Evolutionary conservation across 2,329 filamentous ascomycete species (phyloP).

Genomic region (Aphanoascus verrucosus): DNA sequence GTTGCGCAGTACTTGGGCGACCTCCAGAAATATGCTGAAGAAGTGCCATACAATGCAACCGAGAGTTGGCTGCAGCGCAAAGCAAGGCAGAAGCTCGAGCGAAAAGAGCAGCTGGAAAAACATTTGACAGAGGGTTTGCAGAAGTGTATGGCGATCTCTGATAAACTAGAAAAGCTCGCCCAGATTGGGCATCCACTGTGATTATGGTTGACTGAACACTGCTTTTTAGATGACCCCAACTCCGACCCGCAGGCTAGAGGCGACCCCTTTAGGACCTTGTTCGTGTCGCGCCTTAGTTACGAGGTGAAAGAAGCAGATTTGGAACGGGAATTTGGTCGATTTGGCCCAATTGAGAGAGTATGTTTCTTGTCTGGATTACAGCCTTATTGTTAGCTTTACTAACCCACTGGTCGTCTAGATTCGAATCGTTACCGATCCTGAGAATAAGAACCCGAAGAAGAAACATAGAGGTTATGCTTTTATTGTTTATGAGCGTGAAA

Average conservation of each 20-base stretch:
- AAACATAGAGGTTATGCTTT: conserved; percentile 87
- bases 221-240: conserved; percentile 60
- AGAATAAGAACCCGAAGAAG: conserved; percentile 69
- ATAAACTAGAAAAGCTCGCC: conserved; percentile 7
- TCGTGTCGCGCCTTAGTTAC: conserved; percentile 83
- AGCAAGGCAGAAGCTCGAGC: conserved; percentile 74
- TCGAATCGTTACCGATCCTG: conserved; percentile 70
- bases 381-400: neutral
- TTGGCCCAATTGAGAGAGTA: conserved; percentile 87
- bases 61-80: conserved; percentile 88
- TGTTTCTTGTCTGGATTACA: conserved; percentile 22
- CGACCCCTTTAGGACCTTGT: conserved; percentile 89
- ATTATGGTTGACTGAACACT: conserved; percentile 8
- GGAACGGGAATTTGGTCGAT: conserved; percentile 85
- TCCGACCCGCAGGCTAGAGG: conserved; percentile 83
- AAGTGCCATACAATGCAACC: conserved; percentile 64
- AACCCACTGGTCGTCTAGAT: conserved; percentile 47
- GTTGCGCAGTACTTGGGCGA: conserved; percentile 64
- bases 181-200: neutral
- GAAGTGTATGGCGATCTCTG: conserved; percentile 39
- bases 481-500: conserved; percentile 91
- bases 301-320: conserved; percentile 81
- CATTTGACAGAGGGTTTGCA: conserved; percentile 54
- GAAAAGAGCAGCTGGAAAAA: conserved; percentile 56
- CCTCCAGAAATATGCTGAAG: conserved; percentile 66